Evolutionary conservation across 176 grass and related monocot genomes (phyloP).

Genomic region (Carex scoparia): DNA sequence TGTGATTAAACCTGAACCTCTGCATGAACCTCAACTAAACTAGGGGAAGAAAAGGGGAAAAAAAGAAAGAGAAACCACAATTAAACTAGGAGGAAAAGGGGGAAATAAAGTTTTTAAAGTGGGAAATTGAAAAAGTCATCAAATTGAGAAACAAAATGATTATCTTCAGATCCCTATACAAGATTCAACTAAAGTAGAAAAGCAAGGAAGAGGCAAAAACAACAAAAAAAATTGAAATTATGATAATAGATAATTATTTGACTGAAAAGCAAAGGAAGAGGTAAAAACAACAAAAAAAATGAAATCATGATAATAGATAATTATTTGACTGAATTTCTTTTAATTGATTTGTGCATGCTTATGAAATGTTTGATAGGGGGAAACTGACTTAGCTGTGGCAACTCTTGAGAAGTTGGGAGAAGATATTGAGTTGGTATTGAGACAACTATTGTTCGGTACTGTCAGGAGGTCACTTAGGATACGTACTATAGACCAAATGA

Average conservation of each 20-base stretch:
- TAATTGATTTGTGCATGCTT: not conserved
- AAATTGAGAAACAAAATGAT: not conserved
- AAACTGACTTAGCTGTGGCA: constrained; percentile 65
- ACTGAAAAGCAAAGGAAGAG: not conserved
- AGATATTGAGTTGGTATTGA: constrained; percentile 68
- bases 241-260: not conserved
- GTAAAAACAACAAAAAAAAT: not conserved
- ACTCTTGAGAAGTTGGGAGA: constrained; percentile 86
- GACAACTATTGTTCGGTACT: constrained; percentile 88
- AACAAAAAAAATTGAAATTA: not conserved
- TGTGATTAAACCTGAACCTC: not conserved
- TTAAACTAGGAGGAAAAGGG: not conserved
- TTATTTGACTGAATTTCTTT: not conserved
- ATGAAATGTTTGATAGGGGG: constrained; percentile 53
- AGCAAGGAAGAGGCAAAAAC: not conserved
- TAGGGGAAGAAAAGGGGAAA: not conserved
- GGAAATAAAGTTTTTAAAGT: not conserved
- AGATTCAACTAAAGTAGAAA: not conserved
- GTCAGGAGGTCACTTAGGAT: constrained; percentile 74
- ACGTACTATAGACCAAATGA: constrained; percentile 80
- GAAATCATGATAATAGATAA: not conserved
- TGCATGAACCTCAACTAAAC: not conserved
- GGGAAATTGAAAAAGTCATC: not conserved
- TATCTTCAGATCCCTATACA: not conserved
- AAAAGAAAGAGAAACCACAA: not conserved